A percentile compares a stretch with the other conserved stretches of the same genome.
These are phyloP conservation scores for Actinidia arguta DNA, from an alignment of 179 eudicot genomes.

Conservation along the genomic window DNA sequence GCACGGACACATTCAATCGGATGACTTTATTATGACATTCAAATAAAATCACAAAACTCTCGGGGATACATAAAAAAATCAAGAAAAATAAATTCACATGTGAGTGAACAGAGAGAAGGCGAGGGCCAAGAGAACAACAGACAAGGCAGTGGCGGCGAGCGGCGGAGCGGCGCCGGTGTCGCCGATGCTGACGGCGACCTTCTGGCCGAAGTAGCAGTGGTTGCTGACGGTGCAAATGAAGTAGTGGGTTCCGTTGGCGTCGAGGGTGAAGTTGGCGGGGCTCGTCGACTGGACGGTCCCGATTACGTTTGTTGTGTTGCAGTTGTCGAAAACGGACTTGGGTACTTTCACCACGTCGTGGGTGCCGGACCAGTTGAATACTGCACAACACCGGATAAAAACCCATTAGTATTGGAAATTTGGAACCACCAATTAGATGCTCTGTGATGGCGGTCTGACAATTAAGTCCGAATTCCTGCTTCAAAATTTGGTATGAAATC, in stretches of 20 bases:
- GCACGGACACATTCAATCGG: no score
- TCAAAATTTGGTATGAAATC: no score
- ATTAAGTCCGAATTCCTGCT: background rate
- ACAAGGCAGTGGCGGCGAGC: background rate
- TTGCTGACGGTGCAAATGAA: slow-evolving; percentile 21
- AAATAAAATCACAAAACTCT: no score
- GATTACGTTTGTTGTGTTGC: slow-evolving; percentile 15
- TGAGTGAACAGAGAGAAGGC: slow-evolving; percentile 11
- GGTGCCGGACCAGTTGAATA: slow-evolving; percentile 33
- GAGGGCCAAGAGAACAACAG: background rate
- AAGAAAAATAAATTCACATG: background rate
- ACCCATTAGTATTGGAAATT: background rate
- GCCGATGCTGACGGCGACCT: background rate
- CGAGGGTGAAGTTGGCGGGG: slow-evolving; percentile 21
- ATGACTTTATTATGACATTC: no score
- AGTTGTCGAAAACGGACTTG: slow-evolving; percentile 21
- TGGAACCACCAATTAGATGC: background rate
- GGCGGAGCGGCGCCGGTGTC: background rate
- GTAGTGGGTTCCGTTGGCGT: slow-evolving; percentile 9
- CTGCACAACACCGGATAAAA: slow-evolving; percentile 14
- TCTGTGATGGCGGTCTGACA: background rate
- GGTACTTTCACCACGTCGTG: slow-evolving; percentile 39
- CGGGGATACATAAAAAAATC: no score
- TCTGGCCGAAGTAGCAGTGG: slow-evolving; percentile 18
- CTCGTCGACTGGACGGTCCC: slow-evolving; percentile 14